Evolutionary conservation across 495 filamentous ascomycete genomes (phyloP), one percentile per base, ranked within the genome.

Genomic region (Beverwykella pulmonaria): DNA sequence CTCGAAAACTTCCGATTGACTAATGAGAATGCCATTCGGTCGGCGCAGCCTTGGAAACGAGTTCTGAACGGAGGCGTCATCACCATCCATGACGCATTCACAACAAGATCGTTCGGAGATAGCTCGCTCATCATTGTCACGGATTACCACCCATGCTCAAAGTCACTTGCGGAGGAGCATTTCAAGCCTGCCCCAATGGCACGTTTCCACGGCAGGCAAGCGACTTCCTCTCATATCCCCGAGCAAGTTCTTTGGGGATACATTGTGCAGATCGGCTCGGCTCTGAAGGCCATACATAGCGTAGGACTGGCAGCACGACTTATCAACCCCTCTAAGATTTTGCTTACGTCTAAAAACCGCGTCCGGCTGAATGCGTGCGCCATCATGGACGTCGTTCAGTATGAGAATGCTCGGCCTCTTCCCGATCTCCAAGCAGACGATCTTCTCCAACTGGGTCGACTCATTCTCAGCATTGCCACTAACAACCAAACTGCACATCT

Each of bases 111-210:
- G 50, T 98, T 98, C 78, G 90, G 92, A 63, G 95, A 98, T 71
- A 95, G 89, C 75, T 98, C 95, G 17, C 82, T 98, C 57, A 89
- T 98, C 63, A 90, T 98, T 74, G 92, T 95, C 34, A 95, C 90
- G 61, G 91, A 95, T 75, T 98, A 93, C 73, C 90, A 95, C 72
- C 95, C 94, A 0, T 79, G 92, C 23, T 90, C 93, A 26, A 95
- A 94, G 77, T 96, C 94, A 2, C 82, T 98, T 15, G 86, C 87
- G 32, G 93, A 98, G 72, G 86, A 91, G 63, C 88, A 97, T 67
- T 87, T 96, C 66, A 83, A 84, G 39, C 75, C 56, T 7, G 19
- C 60, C 4, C 59, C 78, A 17, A 82, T 80, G 44, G 27, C 81
- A 59, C 79, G 85, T 66, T 87, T 82, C 67, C 76, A 78, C 48